Evolutionary conservation across 768 basidiomycete genomes (phyloP).

Genomic region (Russula olivacea): DNA sequence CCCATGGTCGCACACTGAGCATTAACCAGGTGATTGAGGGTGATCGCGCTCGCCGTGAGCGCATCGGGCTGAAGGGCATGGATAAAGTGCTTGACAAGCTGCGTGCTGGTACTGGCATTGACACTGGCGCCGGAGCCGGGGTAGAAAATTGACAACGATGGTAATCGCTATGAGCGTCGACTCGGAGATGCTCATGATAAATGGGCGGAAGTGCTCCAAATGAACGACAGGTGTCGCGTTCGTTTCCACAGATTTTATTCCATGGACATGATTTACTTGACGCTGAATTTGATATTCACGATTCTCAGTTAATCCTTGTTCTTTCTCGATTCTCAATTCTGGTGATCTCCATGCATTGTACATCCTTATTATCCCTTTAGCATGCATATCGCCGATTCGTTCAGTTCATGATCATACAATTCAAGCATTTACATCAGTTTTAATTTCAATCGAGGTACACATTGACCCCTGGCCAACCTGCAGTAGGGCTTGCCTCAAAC

Average conservation of each 20-base stretch:
- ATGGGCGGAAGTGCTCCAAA: background rate
- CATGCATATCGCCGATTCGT: constrained; percentile 15
- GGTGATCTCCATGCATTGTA: constrained; percentile 22
- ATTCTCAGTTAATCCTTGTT: constrained; percentile 6
- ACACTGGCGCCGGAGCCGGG: background rate
- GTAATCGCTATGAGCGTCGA: constrained; percentile 1
- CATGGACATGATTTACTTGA: background rate
- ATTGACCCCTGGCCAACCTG: too few species aligned
- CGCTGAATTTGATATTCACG: constrained; percentile 11
- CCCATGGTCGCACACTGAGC: constrained; percentile 16
- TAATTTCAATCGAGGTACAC: background rate
- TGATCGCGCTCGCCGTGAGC: constrained; percentile 19
- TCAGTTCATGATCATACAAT: constrained; percentile 16
- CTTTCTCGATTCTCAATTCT: constrained; percentile 12
- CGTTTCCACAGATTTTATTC: background rate
- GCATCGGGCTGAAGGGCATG: constrained; percentile 23
- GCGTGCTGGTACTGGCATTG: constrained; percentile 19
- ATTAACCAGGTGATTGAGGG: constrained; percentile 25
- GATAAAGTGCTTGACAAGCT: constrained; percentile 24
- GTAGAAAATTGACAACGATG: background rate
- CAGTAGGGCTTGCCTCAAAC: too few species aligned
- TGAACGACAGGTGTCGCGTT: constrained; percentile 17
- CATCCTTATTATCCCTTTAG: constrained; percentile 20
- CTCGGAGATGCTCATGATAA: constrained; percentile 12
- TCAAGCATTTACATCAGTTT: constrained; percentile 13